phyloP scores from a whole-genome alignment of 805 yeast genomes.

The Hanseniaspora thailandica region DNA sequence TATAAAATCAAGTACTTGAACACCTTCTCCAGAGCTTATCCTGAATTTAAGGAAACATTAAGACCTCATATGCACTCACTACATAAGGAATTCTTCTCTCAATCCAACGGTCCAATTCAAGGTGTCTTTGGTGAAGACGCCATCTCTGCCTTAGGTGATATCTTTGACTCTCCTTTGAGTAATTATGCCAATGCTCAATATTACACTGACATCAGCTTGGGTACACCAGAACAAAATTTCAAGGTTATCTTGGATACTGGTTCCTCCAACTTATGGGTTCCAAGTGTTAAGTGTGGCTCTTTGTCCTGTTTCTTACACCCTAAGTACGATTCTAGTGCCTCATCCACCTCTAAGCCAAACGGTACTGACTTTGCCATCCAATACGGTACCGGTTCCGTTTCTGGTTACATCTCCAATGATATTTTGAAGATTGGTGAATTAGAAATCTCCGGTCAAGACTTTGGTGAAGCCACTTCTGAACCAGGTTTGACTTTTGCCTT shows the following conservation, averaged over 20 bases:
- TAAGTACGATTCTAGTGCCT: constrained; percentile 74
- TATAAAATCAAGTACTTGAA: constrained; percentile 53
- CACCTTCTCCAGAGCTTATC: constrained; percentile 36
- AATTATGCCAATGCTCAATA: constrained; percentile 95
- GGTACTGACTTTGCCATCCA: constrained; percentile 76
- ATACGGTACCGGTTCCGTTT: constrained; percentile 87
- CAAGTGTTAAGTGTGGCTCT: constrained; percentile 75
- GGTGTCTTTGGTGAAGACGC: constrained; percentile 18
- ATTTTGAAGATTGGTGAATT: constrained; percentile 70
- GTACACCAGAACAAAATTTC: constrained; percentile 87
- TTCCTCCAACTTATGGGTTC: constrained; percentile 94
- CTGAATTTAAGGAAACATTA: constrained; percentile 26
- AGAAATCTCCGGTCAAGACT: constrained; percentile 75
- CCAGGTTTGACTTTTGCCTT: constrained; percentile 97
- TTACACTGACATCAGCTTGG: constrained; percentile 78
- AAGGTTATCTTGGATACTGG: constrained; percentile 96
- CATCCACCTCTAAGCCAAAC: constrained; percentile 76
- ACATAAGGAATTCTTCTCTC: background rate
- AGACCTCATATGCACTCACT: constrained; percentile 21
- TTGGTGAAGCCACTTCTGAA: constrained; percentile 94
- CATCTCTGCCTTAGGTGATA: constrained; percentile 32
- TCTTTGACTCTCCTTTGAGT: constrained; percentile 61
- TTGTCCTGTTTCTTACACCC: constrained; percentile 90
- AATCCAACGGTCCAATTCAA: background rate
- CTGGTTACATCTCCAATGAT: constrained; percentile 87